A percentile compares a stretch with the other conserved stretches of the same genome.
These are phyloP conservation scores for Nitzschia sp. DNA, from an alignment of 108 stramenopile genomes.

Conservation along the genomic window DNA sequence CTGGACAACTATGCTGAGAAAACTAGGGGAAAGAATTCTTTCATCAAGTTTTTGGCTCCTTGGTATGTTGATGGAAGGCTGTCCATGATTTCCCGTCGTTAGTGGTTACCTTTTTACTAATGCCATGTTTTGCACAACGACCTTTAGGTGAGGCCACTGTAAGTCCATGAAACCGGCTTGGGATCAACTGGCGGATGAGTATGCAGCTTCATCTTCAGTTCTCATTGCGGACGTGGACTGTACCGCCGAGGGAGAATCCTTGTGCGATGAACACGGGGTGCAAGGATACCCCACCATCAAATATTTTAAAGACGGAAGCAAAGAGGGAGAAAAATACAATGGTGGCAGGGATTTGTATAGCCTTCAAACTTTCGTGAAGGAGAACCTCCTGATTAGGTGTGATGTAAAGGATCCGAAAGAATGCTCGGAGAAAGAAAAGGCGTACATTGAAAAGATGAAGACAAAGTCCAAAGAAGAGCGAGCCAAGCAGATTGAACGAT, in stretches of 20 bases:
- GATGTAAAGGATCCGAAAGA: constrained; percentile 33
- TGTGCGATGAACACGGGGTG: constrained; percentile 52
- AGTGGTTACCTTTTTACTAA: background rate
- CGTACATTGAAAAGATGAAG: constrained; percentile 60
- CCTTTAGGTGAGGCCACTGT: constrained; percentile 64
- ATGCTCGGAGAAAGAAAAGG: constrained; percentile 55
- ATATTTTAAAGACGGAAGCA: constrained; percentile 66
- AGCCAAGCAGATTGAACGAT: constrained; percentile 40
- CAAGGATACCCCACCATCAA: constrained; percentile 48
- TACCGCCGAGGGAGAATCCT: constrained; percentile 47
- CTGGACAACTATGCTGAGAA: constrained; percentile 30
- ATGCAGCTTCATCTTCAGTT: constrained; percentile 67
- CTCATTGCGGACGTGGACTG: constrained; percentile 75
- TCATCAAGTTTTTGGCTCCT: constrained; percentile 54
- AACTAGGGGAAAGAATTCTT: constrained; percentile 44
- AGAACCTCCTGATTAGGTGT: constrained; percentile 66
- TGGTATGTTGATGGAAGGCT: constrained; percentile 44
- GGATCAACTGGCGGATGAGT: constrained; percentile 71
- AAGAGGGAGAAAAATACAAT: constrained; percentile 53
- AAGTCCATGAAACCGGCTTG: constrained; percentile 72
- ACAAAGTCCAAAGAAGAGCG: constrained; percentile 45
- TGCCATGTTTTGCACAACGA: background rate
- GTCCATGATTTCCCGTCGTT: too few species aligned
- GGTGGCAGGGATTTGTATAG: constrained; percentile 64
- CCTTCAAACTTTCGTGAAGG: constrained; percentile 54